Conservation (phyloP, 2,329 filamentous ascomycete genomes). For the Gnomoniopsis smithogilvyi region DNA sequence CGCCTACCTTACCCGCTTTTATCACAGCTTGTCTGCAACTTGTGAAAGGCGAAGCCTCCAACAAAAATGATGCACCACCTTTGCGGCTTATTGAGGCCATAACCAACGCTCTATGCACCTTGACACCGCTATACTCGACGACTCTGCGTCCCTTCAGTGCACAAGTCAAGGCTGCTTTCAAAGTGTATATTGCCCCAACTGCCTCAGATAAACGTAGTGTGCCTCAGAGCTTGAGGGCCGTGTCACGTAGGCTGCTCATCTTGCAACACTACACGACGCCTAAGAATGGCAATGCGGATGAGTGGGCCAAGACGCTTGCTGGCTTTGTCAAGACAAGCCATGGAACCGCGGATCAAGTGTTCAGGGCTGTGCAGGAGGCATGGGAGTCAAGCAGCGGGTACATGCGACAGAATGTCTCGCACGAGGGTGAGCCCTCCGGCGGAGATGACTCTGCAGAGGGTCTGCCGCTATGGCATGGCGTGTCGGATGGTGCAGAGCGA, state of each 20-base stretch:
- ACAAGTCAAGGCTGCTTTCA: constrained; percentile 62
- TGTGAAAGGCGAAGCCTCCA: constrained; percentile 42
- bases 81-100: constrained; percentile 60
- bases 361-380: constrained; percentile 76
- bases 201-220: constrained; percentile 46
- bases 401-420: constrained; percentile 37
- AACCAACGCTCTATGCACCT: constrained; percentile 65
- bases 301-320: constrained; percentile 71
- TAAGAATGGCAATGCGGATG: constrained; percentile 72
- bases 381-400: constrained; percentile 68
- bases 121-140: constrained; percentile 79
- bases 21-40: constrained; percentile 70
- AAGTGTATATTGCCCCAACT: constrained; percentile 62
- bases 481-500: constrained; percentile 71
- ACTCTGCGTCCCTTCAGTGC: constrained; percentile 74
- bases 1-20: constrained; percentile 73
- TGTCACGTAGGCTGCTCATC: constrained; percentile 63
- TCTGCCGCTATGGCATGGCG: constrained; percentile 69
- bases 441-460: constrained; percentile 44
- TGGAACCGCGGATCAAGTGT: constrained; percentile 68
- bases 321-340: constrained; percentile 64
- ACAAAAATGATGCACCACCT: constrained; percentile 37
- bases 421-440: constrained; percentile 44
- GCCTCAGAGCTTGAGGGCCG: constrained; percentile 49
- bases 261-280: constrained; percentile 77